phyloP scores from a whole-genome alignment of 1,139 yeast genomes.

The Scheffersomyces parashehatae region DNA sequence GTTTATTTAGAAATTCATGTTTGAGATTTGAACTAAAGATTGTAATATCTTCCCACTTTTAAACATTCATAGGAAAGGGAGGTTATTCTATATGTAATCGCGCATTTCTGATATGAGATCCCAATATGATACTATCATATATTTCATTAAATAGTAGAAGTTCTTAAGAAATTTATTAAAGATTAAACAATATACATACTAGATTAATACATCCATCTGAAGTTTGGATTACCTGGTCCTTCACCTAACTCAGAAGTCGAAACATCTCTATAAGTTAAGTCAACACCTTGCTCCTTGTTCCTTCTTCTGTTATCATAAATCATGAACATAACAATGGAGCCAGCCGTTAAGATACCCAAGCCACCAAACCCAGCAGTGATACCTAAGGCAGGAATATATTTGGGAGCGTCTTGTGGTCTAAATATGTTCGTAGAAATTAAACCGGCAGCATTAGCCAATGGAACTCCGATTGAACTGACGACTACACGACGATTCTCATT shows the following conservation, averaged over 20 bases:
- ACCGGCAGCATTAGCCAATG: slow-evolving; percentile 36
- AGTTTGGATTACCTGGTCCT: slow-evolving; percentile 47
- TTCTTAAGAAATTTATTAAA: too few relatives aligned
- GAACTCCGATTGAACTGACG: slow-evolving; percentile 30
- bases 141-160: too few relatives aligned
- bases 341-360: slow-evolving; percentile 24
- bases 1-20: too few relatives aligned
- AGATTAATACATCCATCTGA: slow-evolving; percentile 47
- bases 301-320: slow-evolving; percentile 42
- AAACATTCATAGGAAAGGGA: too few relatives aligned
- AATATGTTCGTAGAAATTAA: slow-evolving; percentile 32
- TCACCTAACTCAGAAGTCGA: slow-evolving; percentile 45
- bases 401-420: slow-evolving; percentile 30
- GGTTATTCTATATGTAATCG: too few relatives aligned
- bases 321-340: slow-evolving; percentile 28
- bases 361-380: slow-evolving; percentile 37
- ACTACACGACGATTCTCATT: slow-evolving; percentile 37
- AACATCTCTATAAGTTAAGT: slow-evolving; percentile 40
- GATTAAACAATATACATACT: too few relatives aligned
- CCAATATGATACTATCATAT: too few relatives aligned
- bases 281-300: slow-evolving; percentile 42
- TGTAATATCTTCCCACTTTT: too few relatives aligned
- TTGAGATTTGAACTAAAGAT: too few relatives aligned
- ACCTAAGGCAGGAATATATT: slow-evolving; percentile 31
- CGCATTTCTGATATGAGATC: too few relatives aligned